Percentiles rank a stretch among this genome's conserved stretches.
Conservation (phyloP, 2,329 filamentous ascomycete genomes). For the Paracorniculantispora psalliotae region DNA sequence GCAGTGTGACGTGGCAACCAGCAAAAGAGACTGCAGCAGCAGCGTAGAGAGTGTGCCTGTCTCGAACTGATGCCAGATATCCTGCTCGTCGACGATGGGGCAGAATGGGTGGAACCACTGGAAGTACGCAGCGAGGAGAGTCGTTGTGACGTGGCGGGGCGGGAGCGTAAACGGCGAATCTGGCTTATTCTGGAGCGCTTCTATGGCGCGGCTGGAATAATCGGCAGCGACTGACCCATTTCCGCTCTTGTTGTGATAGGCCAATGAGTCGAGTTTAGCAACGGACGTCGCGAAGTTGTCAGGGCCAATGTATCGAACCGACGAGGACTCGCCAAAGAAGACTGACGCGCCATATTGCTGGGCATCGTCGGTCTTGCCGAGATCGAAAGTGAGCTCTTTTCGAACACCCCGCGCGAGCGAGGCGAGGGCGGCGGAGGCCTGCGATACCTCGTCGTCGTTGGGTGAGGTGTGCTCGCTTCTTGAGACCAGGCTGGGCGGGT, state of each 20-base stretch:
- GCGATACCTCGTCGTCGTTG: constrained; percentile 11
- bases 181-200: constrained; percentile 1
- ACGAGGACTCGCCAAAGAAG: constrained; percentile 42
- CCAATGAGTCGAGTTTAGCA: constrained; percentile 24
- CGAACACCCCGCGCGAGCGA: constrained; percentile 4
- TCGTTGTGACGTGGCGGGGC: constrained; percentile 28
- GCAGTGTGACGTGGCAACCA: constrained; percentile 45
- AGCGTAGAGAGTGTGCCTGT: constrained; percentile 38
- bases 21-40: constrained; percentile 43
- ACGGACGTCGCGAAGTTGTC: constrained; percentile 22
- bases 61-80: constrained; percentile 31
- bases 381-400: background rate
- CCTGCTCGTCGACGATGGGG: constrained; percentile 41
- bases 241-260: constrained; percentile 29
- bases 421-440: constrained; percentile 10
- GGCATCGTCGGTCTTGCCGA: background rate
- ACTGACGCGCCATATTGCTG: constrained; percentile 22
- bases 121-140: constrained; percentile 43
- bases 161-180: constrained; percentile 36
- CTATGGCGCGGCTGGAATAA: constrained; percentile 27
- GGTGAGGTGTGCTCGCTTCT: constrained; percentile 1
- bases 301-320: constrained; percentile 38
- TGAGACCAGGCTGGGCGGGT: constrained; percentile 7
- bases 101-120: constrained; percentile 49
- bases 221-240: constrained; percentile 32